Conservation (phyloP, 1,284 basidiomycete species). For the Trichosporon ovoides region DNA sequence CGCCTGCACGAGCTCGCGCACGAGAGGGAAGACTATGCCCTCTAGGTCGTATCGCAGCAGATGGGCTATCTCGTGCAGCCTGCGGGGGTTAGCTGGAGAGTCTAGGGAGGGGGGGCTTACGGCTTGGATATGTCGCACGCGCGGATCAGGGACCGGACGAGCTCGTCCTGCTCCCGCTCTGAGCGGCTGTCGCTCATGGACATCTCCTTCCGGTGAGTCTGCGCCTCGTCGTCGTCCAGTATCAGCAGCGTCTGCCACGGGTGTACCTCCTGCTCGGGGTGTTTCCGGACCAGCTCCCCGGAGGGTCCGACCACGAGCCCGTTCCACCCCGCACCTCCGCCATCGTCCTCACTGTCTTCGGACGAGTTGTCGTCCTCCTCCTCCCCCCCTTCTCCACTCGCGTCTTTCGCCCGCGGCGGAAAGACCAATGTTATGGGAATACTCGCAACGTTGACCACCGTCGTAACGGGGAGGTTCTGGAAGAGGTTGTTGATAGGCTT, state of each 20-base stretch:
- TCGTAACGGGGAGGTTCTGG: slow-evolving; percentile 56
- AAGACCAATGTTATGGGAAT: slow-evolving; percentile 74
- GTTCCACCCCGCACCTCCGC: slow-evolving; percentile 49
- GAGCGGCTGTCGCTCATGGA: background rate
- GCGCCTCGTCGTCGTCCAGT: slow-evolving; percentile 47
- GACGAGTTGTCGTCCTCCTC: slow-evolving; percentile 53
- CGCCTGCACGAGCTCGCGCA: slow-evolving; percentile 84
- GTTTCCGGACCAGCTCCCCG: slow-evolving; percentile 13
- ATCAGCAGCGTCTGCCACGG: slow-evolving; percentile 90
- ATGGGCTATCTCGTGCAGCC: slow-evolving; percentile 79
- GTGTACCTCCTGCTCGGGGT: slow-evolving; percentile 51
- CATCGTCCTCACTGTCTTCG: slow-evolving; percentile 54
- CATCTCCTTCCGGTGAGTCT: background rate
- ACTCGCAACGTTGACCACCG: slow-evolving; percentile 66
- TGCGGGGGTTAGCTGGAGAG: slow-evolving; percentile 39
- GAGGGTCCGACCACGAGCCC: slow-evolving; percentile 9
- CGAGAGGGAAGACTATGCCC: slow-evolving; percentile 76
- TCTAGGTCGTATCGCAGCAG: slow-evolving; percentile 80
- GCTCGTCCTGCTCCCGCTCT: slow-evolving; percentile 52
- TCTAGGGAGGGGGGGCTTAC: slow-evolving; percentile 21
- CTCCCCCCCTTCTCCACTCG: too few relatives aligned
- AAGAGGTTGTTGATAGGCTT: slow-evolving; percentile 61
- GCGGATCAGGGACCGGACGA: slow-evolving; percentile 60
- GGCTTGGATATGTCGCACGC: slow-evolving; percentile 56
- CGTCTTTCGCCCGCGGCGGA: slow-evolving; percentile 58